A percentile compares a stretch with the other conserved stretches of the same genome.
Conservation (phyloP, 2,329 filamentous ascomycete genomes). For the Pseudocercospora musae region DNA sequence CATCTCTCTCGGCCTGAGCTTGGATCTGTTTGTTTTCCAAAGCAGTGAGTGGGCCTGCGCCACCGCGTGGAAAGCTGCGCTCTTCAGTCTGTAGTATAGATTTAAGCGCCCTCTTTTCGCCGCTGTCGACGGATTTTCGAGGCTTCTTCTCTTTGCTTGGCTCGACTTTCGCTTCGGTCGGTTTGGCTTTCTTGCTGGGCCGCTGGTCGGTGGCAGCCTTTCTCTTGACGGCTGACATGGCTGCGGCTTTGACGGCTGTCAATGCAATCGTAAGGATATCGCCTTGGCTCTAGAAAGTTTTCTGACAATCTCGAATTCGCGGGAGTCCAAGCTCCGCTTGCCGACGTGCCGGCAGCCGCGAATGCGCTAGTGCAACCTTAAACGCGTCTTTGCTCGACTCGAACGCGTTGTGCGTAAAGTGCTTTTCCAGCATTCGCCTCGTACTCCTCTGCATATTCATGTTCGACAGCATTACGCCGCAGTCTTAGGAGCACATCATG, state of each 20-base stretch:
- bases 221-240: slow-evolving; percentile 47
- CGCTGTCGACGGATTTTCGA: slow-evolving; percentile 18
- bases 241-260: not conserved
- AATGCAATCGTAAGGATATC: not conserved
- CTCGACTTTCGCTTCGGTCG: slow-evolving; percentile 24
- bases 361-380: slow-evolving; percentile 1
- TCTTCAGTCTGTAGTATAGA: slow-evolving; percentile 71
- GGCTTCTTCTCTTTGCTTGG: slow-evolving; percentile 22
- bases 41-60: slow-evolving; percentile 83
- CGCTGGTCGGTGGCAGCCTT: slow-evolving; percentile 42
- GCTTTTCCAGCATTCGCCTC: not conserved
- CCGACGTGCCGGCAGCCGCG: not conserved
- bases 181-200: slow-evolving; percentile 35
- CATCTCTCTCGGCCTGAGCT: slow-evolving; percentile 87
- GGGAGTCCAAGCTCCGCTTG: not conserved
- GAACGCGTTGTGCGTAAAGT: slow-evolving; percentile 11
- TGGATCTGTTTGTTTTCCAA: slow-evolving; percentile 96
- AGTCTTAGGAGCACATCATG: slow-evolving; percentile 19
- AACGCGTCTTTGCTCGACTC: slow-evolving; percentile 8
- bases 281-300: not conserved
- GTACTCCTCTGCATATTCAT: slow-evolving; percentile 8
- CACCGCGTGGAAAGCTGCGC: slow-evolving; percentile 85
- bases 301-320: not conserved
- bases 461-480: not conserved
- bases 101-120: slow-evolving; percentile 33